These are phyloP conservation scores for Brassica rapa DNA, from an alignment of 345 rosid species.

Conservation along the genomic window DNA sequence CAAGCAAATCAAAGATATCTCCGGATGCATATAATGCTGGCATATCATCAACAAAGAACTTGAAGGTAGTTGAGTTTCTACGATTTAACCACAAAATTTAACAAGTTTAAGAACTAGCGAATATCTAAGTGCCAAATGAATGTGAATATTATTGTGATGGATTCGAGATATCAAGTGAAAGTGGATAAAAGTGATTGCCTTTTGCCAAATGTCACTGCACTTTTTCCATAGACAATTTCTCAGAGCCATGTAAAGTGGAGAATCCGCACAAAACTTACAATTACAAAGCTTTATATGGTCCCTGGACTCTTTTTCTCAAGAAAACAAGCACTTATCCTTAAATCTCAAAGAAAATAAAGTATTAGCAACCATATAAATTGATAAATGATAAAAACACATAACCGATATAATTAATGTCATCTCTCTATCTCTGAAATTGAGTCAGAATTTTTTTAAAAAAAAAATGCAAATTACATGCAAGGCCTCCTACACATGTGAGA, in stretches of 20 bases:
- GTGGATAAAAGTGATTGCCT: slow-evolving; percentile 35
- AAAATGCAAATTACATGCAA: neutral
- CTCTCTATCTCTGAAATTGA: too few species aligned
- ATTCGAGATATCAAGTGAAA: slow-evolving; percentile 21
- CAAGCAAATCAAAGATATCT: too few species aligned
- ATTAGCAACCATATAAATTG: neutral
- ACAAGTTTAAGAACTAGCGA: slow-evolving; percentile 7
- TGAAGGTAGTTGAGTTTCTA: too few species aligned
- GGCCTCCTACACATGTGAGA: neutral
- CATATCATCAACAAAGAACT: too few species aligned
- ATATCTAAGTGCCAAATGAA: neutral
- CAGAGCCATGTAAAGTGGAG: slow-evolving; percentile 37
- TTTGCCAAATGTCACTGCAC: slow-evolving; percentile 30
- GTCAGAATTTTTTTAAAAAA: too few species aligned
- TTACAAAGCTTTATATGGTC: slow-evolving; percentile 26
- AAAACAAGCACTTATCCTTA: neutral
- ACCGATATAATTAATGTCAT: too few species aligned
- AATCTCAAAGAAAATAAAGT: neutral
- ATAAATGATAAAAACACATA: neutral
- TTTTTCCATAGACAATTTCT: slow-evolving; percentile 12
- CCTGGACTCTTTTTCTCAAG: slow-evolving; percentile 29
- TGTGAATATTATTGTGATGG: slow-evolving; percentile 6
- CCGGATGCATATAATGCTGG: too few species aligned
- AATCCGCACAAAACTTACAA: slow-evolving; percentile 25
- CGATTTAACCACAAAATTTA: too few species aligned